These are phyloP conservation scores for Citeromyces nyonsensis DNA, from an alignment of 805 yeast genomes.

Conservation along the genomic window DNA sequence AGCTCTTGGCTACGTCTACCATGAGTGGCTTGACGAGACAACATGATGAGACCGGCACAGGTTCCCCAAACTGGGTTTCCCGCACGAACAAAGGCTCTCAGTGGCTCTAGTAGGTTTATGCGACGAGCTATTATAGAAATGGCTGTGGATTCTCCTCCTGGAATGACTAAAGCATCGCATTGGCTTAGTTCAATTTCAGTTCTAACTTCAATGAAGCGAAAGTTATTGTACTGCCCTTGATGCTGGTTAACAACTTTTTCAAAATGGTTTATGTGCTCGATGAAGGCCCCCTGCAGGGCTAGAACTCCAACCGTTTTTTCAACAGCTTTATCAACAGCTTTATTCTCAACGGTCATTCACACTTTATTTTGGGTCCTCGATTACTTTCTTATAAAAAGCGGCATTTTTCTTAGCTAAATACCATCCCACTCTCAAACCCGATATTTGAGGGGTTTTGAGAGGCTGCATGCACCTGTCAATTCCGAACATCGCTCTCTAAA, in stretches of 20 bases:
- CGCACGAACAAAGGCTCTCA: constrained; percentile 31
- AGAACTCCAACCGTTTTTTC: constrained; percentile 39
- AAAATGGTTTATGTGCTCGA: constrained; percentile 46
- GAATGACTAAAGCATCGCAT: constrained; percentile 51
- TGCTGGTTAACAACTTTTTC: constrained; percentile 12
- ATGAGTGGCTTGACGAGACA: constrained; percentile 36
- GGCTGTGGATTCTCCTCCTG: constrained; percentile 50
- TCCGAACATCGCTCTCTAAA: neutral
- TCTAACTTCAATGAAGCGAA: constrained; percentile 30
- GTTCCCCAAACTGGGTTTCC: constrained; percentile 68
- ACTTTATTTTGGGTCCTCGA: no score
- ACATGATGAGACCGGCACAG: constrained; percentile 67
- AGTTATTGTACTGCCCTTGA: constrained; percentile 12
- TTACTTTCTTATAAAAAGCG: no score
- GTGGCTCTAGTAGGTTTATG: constrained; percentile 37
- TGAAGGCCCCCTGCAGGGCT: constrained; percentile 70
- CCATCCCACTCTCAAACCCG: constrained; percentile 1
- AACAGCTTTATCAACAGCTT: no score
- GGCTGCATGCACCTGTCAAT: neutral
- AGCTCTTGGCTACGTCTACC: constrained; percentile 38
- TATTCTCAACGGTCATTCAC: no score
- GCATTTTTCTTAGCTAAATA: neutral
- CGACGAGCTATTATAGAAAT: constrained; percentile 61
- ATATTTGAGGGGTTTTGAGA: neutral
- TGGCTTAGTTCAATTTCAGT: constrained; percentile 28